Base-by-base conservation (phyloP, 805 yeast species). In the Wickerhamomyces ciferrii region DNA sequence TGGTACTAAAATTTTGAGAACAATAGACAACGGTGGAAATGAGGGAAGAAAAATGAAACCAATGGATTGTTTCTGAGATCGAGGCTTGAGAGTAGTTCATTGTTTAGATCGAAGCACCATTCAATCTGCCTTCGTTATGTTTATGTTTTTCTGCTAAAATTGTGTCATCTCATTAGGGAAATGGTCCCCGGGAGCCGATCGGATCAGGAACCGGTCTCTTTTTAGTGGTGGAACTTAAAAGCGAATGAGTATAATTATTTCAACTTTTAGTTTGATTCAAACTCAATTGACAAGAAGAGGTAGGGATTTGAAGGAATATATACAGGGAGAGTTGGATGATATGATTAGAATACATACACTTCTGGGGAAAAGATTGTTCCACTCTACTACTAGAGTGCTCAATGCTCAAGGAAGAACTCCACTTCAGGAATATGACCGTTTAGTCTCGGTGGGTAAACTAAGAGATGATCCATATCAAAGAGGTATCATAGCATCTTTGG, bases 391-490 rank as follows among this genome's bases (percentile, higher is more conserved):
- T 0, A 45, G 53, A 9, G 11, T 41, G 1, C 39, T 43, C 11
- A 31, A 38, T 37, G 46, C 49, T 20, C 50, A 34, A n/a, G 42
- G 49, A 2, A 49, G 49, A 43, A 68, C 77, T 2, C 86, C 85
- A 1, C 48, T 81, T 10, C 69, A 72, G 46, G 76, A 74, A 47
- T 81, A 81, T 52, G 73, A 81, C 45, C 48, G 65, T 37, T 61
- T 74, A 24, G 79, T 81, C 4, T 60, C 68, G n/a, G 42, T 63
- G 14, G 81, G 83, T 0, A 69, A 67, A 47, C 66, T 86, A 21
- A 71, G 78, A 48, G 87, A 85, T 55, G 99, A 92, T 60, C 80
- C 78, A 19, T 84, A 84, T 62, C 98, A 92, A 66, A 72, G 96
- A 37, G 76, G 78, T 27, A 84, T 89, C 46, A 78, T 92, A 37